phyloP scores from a whole-genome alignment of 805 yeast genomes.

The Spathaspora sp. region DNA sequence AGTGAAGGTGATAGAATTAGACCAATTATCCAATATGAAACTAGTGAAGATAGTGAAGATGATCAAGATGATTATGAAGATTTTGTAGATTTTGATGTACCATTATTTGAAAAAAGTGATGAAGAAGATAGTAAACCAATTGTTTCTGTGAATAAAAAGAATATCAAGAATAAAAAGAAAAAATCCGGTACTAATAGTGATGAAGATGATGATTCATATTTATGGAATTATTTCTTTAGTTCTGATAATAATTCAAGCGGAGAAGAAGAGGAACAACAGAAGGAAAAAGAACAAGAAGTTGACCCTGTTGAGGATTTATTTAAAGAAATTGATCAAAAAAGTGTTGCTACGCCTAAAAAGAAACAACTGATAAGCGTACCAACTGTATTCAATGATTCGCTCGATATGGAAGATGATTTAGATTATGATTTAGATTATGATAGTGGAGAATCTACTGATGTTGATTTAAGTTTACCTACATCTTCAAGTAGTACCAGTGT shows the following conservation, averaged over 20 bases:
- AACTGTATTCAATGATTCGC: neutral
- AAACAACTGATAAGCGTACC: neutral
- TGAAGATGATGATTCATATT: constrained; percentile 65
- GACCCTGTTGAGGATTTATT: constrained; percentile 19
- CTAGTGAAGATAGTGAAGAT: constrained; percentile 29
- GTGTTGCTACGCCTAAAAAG: neutral
- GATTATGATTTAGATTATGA: constrained; percentile 38
- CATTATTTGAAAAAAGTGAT: constrained; percentile 17
- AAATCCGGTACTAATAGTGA: constrained; percentile 20
- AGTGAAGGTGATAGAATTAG: constrained; percentile 17
- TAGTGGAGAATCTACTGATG: constrained; percentile 92
- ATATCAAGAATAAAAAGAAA: constrained; percentile 5
- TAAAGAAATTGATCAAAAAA: constrained; percentile 18
- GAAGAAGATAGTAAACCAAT: constrained; percentile 6
- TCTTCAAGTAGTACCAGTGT: constrained; percentile 51
- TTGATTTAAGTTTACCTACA: constrained; percentile 78
- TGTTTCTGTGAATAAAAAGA: neutral
- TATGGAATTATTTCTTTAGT: constrained; percentile 71
- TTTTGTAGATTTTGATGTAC: constrained; percentile 32
- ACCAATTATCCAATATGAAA: constrained; percentile 39
- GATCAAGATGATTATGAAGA: constrained; percentile 42
- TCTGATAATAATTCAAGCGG: constrained; percentile 26
- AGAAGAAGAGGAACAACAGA: constrained; percentile 6
- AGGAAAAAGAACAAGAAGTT: constrained; percentile 9
- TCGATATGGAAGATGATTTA: constrained; percentile 17